Conservation (phyloP, 176 grass and related monocot species). For the Leersia perrieri region DNA sequence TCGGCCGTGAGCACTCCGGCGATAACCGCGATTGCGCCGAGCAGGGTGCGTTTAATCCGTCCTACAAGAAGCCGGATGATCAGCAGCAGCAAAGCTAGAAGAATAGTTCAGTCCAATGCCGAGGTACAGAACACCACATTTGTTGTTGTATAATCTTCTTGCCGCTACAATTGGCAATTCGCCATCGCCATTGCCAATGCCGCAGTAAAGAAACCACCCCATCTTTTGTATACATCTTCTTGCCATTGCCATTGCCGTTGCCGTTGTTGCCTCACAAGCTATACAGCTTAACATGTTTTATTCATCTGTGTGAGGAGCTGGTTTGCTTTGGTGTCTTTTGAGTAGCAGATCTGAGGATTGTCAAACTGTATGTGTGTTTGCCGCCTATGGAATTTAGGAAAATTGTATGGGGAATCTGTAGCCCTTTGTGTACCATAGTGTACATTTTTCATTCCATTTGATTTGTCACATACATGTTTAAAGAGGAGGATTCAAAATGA, state of each 20-base stretch:
- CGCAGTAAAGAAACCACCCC: no score
- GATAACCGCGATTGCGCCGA: slow-evolving; percentile 72
- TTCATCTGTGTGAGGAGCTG: slow-evolving; percentile 7
- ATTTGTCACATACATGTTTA: slow-evolving; percentile 41
- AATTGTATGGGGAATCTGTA: neutral
- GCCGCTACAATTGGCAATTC: no score
- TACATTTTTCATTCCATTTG: slow-evolving; percentile 43
- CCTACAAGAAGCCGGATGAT: slow-evolving; percentile 26
- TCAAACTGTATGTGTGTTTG: neutral
- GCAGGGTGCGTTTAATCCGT: slow-evolving; percentile 68
- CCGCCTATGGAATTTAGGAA: slow-evolving; percentile 17
- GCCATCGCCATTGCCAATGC: no score
- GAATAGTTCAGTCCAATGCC: no score
- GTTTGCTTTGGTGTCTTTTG: slow-evolving; percentile 28
- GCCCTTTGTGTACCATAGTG: slow-evolving; percentile 20
- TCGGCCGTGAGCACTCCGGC: slow-evolving; percentile 59
- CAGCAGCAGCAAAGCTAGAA: slow-evolving; percentile 40
- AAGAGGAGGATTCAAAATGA: slow-evolving; percentile 18
- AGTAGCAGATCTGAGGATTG: neutral
- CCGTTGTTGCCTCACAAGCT: neutral
- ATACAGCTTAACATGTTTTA: neutral
- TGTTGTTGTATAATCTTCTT: neutral
- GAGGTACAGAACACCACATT: neutral
- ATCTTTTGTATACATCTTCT: no score
- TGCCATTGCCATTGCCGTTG: slow-evolving; percentile 12